Percentiles rank a stretch among this genome's conserved stretches.
Evolutionary conservation across 2,329 filamentous ascomycete genomes (phyloP).

Genomic region (Stemphylium beticola): DNA sequence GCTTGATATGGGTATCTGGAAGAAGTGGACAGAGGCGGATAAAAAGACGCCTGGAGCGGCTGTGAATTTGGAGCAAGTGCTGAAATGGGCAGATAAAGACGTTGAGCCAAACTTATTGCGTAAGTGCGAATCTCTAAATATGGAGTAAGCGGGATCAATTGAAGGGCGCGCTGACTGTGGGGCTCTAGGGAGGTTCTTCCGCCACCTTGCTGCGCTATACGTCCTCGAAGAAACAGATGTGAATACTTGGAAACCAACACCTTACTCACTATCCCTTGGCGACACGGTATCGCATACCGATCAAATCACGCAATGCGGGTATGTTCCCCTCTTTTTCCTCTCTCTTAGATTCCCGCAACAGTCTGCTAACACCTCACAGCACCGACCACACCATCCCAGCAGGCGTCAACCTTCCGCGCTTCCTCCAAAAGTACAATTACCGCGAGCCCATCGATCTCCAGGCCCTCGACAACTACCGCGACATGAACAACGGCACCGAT

Average conservation of each 20-base stretch:
- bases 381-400: constrained; percentile 5
- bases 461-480: constrained; percentile 8
- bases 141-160: too few relatives aligned
- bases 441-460: constrained; percentile 3
- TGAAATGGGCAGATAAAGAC: constrained; percentile 3
- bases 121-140: neutral
- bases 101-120: constrained; percentile 4
- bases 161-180: neutral
- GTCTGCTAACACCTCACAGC: neutral
- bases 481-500: constrained; percentile 7
- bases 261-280: constrained; percentile 8
- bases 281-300: constrained; percentile 5
- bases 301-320: constrained; percentile 10
- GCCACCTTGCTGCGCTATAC: constrained; percentile 5
- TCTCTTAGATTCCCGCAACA: neutral
- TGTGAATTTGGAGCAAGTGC: neutral
- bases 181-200: neutral
- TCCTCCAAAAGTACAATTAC: constrained; percentile 8
- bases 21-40: constrained; percentile 6
- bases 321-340: neutral
- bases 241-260: constrained; percentile 9
- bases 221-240: constrained; percentile 4
- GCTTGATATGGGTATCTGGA: constrained; percentile 5
- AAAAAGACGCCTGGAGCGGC: constrained; percentile 1
- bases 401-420: constrained; percentile 1